Evolutionary conservation across 2,329 filamentous ascomycete genomes (phyloP), one percentile per base, ranked within the genome.

Genomic region (Epichloe elymi): DNA sequence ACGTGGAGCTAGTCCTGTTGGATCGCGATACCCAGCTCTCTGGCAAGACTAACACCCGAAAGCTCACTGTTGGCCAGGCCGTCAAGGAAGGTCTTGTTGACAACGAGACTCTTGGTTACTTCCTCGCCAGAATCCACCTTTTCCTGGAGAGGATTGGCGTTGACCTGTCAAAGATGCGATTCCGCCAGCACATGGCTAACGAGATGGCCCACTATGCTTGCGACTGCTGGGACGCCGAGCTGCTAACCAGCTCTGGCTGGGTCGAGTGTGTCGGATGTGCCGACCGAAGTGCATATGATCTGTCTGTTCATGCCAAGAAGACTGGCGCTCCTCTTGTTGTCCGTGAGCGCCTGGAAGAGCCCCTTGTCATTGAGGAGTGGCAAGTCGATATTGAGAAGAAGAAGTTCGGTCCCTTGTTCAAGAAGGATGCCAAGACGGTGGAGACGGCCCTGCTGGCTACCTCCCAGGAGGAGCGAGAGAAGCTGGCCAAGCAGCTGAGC

Each of bases 221-320:
- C 51, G 93, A 98, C 73, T 98, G 93, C 73, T 97, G 93, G 93
- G 93, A 98, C 68, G 91, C 89, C 14, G 93, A 98, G 69, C 74
- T 98, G 51, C 75, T 86, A 56, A 97, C 88, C 52, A 90, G 86
- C 55, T 90, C 90, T 62, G 93, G 93, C 66, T 98, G 93, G 93
- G 87, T 97, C 56, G 93, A 98, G 74, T 97, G 91, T 67, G 91
- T 97, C 62, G 93, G 93, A 55, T 97, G 93, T 68, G 93, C 93
- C 54, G 91, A 96, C 67, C 82, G 93, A 61, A 95, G 87, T 65
- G 93, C 93, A 19, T 98, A 95, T 67, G 93, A 98, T 69, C 69
- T 97, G 66, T 85, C 81, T 37, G 90, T 96, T 10, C 93, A 97
- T 70, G 83, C 85, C 65, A 91, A 95, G 72, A 90, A 88, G 74